phyloP scores from a whole-genome alignment of 2,329 filamentous ascomycete species.

The Berkeleyomyces rouxiae region DNA sequence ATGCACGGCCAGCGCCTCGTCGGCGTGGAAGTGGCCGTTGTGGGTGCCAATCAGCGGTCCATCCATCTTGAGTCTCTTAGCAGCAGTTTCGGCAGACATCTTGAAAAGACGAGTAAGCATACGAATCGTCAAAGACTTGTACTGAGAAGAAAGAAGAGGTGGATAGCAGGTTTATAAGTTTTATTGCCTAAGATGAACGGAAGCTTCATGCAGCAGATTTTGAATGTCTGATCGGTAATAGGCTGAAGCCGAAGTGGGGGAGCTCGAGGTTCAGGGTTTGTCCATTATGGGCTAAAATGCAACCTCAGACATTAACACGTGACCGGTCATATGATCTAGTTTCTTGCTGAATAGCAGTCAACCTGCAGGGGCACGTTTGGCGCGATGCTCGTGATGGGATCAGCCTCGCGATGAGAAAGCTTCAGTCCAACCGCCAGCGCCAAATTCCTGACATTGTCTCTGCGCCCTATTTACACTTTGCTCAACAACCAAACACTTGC shows the following conservation, averaged over 20 bases:
- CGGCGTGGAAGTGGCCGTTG: constrained; percentile 97
- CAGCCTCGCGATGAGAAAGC: constrained; percentile 11
- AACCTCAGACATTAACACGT: background rate
- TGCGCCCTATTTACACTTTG: background rate
- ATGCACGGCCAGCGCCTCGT: constrained; percentile 92
- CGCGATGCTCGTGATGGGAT: constrained; percentile 13
- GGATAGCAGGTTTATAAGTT: background rate
- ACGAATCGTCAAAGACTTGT: background rate
- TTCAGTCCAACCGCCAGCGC: background rate
- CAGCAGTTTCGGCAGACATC: constrained; percentile 49
- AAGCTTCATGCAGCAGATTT: background rate
- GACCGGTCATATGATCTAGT: background rate
- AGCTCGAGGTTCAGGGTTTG: background rate
- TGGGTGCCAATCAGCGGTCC: constrained; percentile 65
- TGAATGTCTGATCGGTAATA: constrained; percentile 3
- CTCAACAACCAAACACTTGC: background rate
- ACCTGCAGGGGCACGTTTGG: constrained; percentile 1
- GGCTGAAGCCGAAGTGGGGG: background rate
- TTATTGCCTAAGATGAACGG: background rate
- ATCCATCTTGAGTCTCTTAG: constrained; percentile 68
- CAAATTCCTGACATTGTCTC: background rate
- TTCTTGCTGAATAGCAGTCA: background rate
- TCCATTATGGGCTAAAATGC: background rate
- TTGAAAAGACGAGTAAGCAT: constrained; percentile 26
- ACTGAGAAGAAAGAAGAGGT: background rate